Conservation (phyloP, 2,329 filamentous ascomycete genomes). For the Neofusicoccum cordaticola region DNA sequence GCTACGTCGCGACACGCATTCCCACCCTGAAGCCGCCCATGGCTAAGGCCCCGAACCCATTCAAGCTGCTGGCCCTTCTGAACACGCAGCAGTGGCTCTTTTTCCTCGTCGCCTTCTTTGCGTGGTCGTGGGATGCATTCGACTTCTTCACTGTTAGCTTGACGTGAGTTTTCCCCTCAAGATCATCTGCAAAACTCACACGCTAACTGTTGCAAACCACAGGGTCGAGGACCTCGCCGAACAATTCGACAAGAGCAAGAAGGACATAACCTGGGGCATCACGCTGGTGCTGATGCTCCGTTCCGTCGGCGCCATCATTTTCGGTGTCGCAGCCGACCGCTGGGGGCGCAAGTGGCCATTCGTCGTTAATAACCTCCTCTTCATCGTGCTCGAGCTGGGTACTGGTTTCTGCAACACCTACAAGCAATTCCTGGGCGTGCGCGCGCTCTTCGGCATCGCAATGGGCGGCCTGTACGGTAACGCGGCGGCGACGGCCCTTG, state of each 20-base stretch:
- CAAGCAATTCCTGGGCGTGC: slow-evolving; percentile 56
- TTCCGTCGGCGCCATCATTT: slow-evolving; percentile 57
- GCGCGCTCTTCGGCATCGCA: slow-evolving; percentile 61
- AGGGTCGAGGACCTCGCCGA: slow-evolving; percentile 50
- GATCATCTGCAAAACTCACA: neutral
- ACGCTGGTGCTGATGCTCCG: slow-evolving; percentile 55
- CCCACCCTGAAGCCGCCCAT: slow-evolving; percentile 56
- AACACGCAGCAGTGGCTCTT: slow-evolving; percentile 59
- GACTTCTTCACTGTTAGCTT: slow-evolving; percentile 63
- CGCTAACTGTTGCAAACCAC: neutral
- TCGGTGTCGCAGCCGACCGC: slow-evolving; percentile 54
- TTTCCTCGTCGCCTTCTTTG: slow-evolving; percentile 49
- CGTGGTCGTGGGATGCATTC: slow-evolving; percentile 53
- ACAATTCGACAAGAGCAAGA: slow-evolving; percentile 53
- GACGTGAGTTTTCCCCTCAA: slow-evolving; percentile 28
- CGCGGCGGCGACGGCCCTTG: slow-evolving; percentile 59
- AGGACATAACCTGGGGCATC: slow-evolving; percentile 60
- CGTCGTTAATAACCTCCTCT: slow-evolving; percentile 59
- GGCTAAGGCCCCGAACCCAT: slow-evolving; percentile 53
- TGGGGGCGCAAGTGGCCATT: slow-evolving; percentile 59
- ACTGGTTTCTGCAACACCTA: slow-evolving; percentile 60
- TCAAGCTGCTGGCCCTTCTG: slow-evolving; percentile 50
- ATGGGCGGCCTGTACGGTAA: slow-evolving; percentile 65
- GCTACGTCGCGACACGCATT: slow-evolving; percentile 54
- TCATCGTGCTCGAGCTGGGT: slow-evolving; percentile 59